phyloP scores from a whole-genome alignment of 2,329 filamentous ascomycete species.

The Anthostomella pinea region DNA sequence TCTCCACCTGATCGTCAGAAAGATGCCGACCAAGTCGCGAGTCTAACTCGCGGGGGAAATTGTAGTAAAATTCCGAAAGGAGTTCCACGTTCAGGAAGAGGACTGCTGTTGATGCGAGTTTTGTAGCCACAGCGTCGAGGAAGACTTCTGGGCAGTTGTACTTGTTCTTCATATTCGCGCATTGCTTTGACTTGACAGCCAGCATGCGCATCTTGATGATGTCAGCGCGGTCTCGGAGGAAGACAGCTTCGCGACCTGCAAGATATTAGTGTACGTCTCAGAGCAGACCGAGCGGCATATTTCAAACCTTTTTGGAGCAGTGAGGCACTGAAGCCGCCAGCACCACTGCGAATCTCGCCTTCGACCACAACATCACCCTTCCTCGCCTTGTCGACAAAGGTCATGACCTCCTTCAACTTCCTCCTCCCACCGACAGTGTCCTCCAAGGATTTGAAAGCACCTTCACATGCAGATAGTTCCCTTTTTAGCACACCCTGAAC shows the following conservation, averaged over 20 bases:
- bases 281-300: neutral
- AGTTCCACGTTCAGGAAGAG: slow-evolving; percentile 97
- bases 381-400: slow-evolving; percentile 85
- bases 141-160: slow-evolving; percentile 97
- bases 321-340: slow-evolving; percentile 88
- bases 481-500: slow-evolving; percentile 77
- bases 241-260: slow-evolving; percentile 84
- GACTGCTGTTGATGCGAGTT: slow-evolving; percentile 90
- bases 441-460: slow-evolving; percentile 73
- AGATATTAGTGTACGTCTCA: slow-evolving; percentile 1
- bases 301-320: slow-evolving; percentile 72
- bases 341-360: slow-evolving; percentile 77
- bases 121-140: slow-evolving; percentile 93
- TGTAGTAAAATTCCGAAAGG: slow-evolving; percentile 95
- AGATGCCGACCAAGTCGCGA: slow-evolving; percentile 78
- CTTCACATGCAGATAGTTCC: slow-evolving; percentile 81
- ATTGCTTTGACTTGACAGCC: slow-evolving; percentile 89
- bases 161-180: slow-evolving; percentile 79
- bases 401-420: slow-evolving; percentile 85
- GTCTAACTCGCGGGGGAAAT: slow-evolving; percentile 92
- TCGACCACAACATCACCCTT: slow-evolving; percentile 83
- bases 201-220: slow-evolving; percentile 87
- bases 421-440: slow-evolving; percentile 73
- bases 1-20: slow-evolving; percentile 75
- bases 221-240: slow-evolving; percentile 86